A percentile compares a stretch with the other conserved stretches of the same genome.
Conservation (phyloP, 441 rosid species). For the Gossypium trilobum region DNA sequence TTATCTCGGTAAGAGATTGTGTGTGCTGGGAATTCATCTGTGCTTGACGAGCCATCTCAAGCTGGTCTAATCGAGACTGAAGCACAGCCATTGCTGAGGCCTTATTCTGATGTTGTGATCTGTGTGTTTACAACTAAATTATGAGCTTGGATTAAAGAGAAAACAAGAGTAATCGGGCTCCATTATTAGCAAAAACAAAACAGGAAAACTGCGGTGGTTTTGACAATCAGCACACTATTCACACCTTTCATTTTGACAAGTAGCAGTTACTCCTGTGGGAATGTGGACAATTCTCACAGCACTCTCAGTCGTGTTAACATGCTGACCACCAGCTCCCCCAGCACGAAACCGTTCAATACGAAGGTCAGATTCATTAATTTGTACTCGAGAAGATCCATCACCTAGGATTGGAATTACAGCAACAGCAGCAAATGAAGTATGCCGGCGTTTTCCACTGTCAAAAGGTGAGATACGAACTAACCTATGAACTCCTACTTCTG, state of each 20-base stretch:
- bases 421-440: constrained; percentile 95
- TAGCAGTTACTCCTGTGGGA: constrained; percentile 80
- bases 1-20: constrained; percentile 78
- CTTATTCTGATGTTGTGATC: constrained; percentile 88
- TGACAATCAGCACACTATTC: background rate
- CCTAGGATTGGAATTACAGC: constrained; percentile 85
- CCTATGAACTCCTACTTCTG: constrained; percentile 95
- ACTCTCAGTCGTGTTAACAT: constrained; percentile 85
- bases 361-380: constrained; percentile 84
- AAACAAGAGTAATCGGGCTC: background rate
- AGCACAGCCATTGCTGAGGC: constrained; percentile 96
- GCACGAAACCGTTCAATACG: constrained; percentile 83
- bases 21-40: constrained; percentile 87
- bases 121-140: constrained; percentile 18
- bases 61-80: constrained; percentile 87
- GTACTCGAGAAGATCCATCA: constrained; percentile 65
- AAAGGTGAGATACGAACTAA: constrained; percentile 91
- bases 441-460: constrained; percentile 79
- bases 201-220: background rate
- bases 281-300: constrained; percentile 89
- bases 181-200: background rate
- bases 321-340: constrained; percentile 93
- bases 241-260: constrained; percentile 90
- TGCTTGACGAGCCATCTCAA: constrained; percentile 82
- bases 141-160: background rate